Evolutionary conservation across 805 yeast species (phyloP).

Genomic region (Monosporozyma aquatica): DNA sequence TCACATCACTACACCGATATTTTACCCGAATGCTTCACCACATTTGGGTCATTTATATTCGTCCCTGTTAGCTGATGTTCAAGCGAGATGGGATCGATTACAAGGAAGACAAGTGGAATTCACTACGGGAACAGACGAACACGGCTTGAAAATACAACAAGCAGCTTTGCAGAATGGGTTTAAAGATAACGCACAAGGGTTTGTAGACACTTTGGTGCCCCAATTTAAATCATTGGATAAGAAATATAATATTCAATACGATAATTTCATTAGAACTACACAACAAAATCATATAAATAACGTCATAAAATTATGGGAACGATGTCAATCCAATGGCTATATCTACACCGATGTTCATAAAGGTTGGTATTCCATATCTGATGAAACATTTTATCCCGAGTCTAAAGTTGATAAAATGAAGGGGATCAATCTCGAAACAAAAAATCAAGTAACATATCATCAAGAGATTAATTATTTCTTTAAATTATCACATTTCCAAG

Average conservation of each 20-base stretch:
- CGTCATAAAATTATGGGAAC: slow-evolving; percentile 63
- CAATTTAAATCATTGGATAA: slow-evolving; percentile 59
- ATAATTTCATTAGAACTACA: slow-evolving; percentile 85
- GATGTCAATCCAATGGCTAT: slow-evolving; percentile 47
- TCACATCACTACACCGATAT: slow-evolving; percentile 83
- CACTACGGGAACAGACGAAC: slow-evolving; percentile 95
- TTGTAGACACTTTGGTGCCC: slow-evolving; percentile 61
- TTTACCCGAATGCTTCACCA: slow-evolving; percentile 91
- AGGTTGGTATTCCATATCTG: slow-evolving; percentile 94
- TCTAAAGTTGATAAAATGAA: slow-evolving; percentile 45
- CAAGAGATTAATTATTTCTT: slow-evolving; percentile 85
- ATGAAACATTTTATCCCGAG: slow-evolving; percentile 89
- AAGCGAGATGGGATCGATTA: slow-evolving; percentile 60
- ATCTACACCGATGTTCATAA: slow-evolving; percentile 76
- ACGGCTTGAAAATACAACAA: slow-evolving; percentile 85
- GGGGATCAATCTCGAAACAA: slow-evolving; percentile 49
- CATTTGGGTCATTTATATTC: slow-evolving; percentile 91
- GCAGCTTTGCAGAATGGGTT: slow-evolving; percentile 54
- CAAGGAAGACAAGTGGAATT: slow-evolving; percentile 41
- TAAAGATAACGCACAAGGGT: slow-evolving; percentile 47
- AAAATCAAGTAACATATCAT: slow-evolving; percentile 64
- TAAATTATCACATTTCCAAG: slow-evolving; percentile 53
- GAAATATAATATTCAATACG: slow-evolving; percentile 47
- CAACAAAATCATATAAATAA: slow-evolving; percentile 65
- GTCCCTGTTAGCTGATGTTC: slow-evolving; percentile 73